Conservation (phyloP, 2,329 filamentous ascomycete genomes). For the Phyllosticta capitalensis region DNA sequence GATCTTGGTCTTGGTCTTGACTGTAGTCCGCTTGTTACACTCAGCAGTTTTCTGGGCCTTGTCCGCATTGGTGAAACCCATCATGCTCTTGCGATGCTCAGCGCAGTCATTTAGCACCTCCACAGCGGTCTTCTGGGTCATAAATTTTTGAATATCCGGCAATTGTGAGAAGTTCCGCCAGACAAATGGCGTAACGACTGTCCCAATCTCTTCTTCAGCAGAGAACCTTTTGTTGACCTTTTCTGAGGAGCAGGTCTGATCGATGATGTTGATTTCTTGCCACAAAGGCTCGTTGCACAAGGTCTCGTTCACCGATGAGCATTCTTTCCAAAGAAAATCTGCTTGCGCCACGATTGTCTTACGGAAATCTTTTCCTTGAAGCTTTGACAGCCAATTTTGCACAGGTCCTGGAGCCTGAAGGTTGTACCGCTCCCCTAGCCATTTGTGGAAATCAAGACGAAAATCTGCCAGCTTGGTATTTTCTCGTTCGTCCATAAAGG, state of each 20-base stretch:
- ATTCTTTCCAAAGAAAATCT: conserved; percentile 58
- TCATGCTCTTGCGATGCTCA: not conserved
- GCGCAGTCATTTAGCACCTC: not conserved
- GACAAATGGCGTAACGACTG: conserved; percentile 62
- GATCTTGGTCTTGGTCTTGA: not conserved
- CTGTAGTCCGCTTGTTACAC: not conserved
- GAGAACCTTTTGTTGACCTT: not conserved
- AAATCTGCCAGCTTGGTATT: conserved; percentile 50
- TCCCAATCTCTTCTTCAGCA: conserved; percentile 26
- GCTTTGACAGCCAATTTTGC: conserved; percentile 44
- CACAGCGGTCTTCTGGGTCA: not conserved
- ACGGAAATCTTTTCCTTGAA: conserved; percentile 51
- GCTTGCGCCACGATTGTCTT: conserved; percentile 49
- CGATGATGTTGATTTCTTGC: conserved; percentile 31
- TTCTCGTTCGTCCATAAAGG: conserved; percentile 43
- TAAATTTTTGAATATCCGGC: conserved; percentile 22
- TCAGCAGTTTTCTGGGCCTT: not conserved
- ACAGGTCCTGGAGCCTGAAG: conserved; percentile 31
- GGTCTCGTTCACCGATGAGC: conserved; percentile 38
- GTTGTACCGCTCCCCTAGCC: conserved; percentile 43
- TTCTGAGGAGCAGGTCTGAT: too few species aligned
- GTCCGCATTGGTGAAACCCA: not conserved
- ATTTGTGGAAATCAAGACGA: conserved; percentile 44
- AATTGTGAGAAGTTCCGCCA: conserved; percentile 55
- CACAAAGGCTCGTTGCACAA: conserved; percentile 36